A percentile compares a stretch with the other conserved stretches of the same genome.
These are phyloP conservation scores for Anthoceros angustus DNA, from an alignment of 225 moss, liverwort and hornwort genomes.

Conservation along the genomic window DNA sequence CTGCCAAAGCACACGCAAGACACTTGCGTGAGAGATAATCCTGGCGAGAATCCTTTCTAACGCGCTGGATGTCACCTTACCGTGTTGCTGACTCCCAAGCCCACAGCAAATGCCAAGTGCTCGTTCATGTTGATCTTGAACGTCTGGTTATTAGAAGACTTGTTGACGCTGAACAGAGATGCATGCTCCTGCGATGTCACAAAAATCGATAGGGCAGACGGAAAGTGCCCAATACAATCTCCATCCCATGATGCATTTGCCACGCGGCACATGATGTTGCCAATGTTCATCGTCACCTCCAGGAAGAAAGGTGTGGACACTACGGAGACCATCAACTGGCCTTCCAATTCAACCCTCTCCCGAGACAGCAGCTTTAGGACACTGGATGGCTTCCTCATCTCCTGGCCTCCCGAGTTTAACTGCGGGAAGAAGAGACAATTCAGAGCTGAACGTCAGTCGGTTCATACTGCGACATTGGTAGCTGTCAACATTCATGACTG, in stretches of 20 bases:
- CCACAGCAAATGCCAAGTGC: conserved; percentile 16
- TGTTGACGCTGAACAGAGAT: conserved; percentile 28
- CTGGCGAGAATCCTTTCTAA: too few relatives aligned
- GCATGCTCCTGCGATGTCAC: conserved; percentile 17
- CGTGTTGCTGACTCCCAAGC: not conserved
- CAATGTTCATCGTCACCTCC: conserved; percentile 24
- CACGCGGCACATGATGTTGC: conserved; percentile 30
- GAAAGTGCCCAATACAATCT: conserved; percentile 27
- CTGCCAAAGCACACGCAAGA: not conserved
- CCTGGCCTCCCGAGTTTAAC: not conserved
- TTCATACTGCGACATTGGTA: not conserved
- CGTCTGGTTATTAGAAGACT: conserved; percentile 19
- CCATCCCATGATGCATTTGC: conserved; percentile 37
- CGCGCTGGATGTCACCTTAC: not conserved
- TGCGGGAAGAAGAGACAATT: not conserved
- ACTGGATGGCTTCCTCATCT: not conserved
- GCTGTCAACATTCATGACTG: not conserved
- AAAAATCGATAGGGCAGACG: conserved; percentile 21
- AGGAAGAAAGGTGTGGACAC: conserved; percentile 21
- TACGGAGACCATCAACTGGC: conserved; percentile 31
- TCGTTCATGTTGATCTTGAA: conserved; percentile 33
- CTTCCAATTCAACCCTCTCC: conserved; percentile 34
- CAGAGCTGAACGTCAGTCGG: not conserved
- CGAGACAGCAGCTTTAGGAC: conserved; percentile 28
- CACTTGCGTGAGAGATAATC: too few relatives aligned